Percentiles rank a stretch among this genome's conserved stretches.
Evolutionary conservation across 2,329 filamentous ascomycete genomes (phyloP).

Genomic region (Bipolaris sorokiniana): DNA sequence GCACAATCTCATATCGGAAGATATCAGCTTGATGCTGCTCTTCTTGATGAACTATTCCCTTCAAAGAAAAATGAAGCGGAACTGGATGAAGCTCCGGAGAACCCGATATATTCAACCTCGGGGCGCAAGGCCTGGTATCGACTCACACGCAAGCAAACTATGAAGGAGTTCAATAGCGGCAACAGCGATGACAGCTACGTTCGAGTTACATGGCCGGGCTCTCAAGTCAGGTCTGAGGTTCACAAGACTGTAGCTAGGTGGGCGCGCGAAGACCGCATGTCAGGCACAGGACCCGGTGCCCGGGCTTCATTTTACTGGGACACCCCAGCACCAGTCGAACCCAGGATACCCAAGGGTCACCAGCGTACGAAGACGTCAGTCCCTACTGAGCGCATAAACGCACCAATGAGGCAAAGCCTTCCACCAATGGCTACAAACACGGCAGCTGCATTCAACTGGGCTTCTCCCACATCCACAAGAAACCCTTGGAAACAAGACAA

Average conservation of each 20-base stretch:
- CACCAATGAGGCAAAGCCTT: constrained; percentile 26
- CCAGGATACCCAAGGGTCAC: constrained; percentile 23
- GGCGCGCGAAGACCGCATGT: constrained; percentile 48
- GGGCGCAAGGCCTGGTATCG: constrained; percentile 51
- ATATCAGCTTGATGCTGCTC: constrained; percentile 22
- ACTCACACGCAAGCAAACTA: constrained; percentile 47
- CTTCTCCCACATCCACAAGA: constrained; percentile 31
- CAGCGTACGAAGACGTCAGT: constrained; percentile 34
- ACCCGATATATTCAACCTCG: constrained; percentile 43
- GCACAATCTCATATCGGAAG: background rate
- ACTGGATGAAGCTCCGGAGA: constrained; percentile 29
- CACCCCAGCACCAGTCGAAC: constrained; percentile 29
- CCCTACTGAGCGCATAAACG: constrained; percentile 22
- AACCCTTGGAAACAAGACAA: constrained; percentile 31
- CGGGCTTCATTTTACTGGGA: constrained; percentile 50
- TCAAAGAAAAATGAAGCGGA: constrained; percentile 8
- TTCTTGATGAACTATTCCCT: constrained; percentile 41
- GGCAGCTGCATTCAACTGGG: constrained; percentile 46
- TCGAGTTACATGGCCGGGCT: constrained; percentile 47
- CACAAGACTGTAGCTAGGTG: constrained; percentile 46
- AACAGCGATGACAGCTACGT: constrained; percentile 46
- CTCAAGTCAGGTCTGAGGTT: constrained; percentile 41
- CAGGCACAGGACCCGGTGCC: constrained; percentile 43
- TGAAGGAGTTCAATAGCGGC: constrained; percentile 48
- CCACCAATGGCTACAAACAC: constrained; percentile 29